Conservation (phyloP, 768 basidiomycete genomes). For the Fomitopsis serialis region DNA sequence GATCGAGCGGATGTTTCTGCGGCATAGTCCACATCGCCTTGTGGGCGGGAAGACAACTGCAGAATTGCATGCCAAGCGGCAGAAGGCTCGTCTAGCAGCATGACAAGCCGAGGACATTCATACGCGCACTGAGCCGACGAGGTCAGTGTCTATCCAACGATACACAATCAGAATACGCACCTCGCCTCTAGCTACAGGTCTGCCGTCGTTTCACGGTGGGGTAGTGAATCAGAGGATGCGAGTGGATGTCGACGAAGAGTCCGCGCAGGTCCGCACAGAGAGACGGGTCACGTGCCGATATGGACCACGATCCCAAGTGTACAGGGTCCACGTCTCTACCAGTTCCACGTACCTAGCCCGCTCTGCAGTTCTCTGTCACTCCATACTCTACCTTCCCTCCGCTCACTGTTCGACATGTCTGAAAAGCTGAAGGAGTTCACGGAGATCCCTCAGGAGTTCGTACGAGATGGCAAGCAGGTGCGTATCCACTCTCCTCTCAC, state of each 20-base stretch:
- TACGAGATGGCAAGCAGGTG: slow-evolving; percentile 92
- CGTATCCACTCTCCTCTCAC: slow-evolving; percentile 18
- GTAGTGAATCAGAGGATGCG: too few species aligned
- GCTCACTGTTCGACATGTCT: slow-evolving; percentile 54
- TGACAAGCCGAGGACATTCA: slow-evolving; percentile 58
- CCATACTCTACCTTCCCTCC: slow-evolving; percentile 6
- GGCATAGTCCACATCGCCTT: not conserved
- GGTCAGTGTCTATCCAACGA: not conserved
- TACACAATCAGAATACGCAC: not conserved
- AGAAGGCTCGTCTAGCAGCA: slow-evolving; percentile 9
- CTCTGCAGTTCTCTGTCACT: not conserved
- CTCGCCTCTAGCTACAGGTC: not conserved
- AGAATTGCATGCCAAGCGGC: not conserved
- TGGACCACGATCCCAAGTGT: too few species aligned
- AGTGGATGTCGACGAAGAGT: not conserved
- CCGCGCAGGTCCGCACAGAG: too few species aligned
- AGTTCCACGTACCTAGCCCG: not conserved
- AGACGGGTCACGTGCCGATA: too few species aligned
- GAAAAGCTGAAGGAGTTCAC: slow-evolving; percentile 88
- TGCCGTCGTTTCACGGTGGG: too few species aligned
- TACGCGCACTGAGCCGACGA: slow-evolving; percentile 28
- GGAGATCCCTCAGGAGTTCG: slow-evolving; percentile 87
- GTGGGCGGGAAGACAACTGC: not conserved
- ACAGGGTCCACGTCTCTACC: not conserved
- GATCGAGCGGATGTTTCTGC: not conserved